These are phyloP conservation scores for Psilocybe subaeruginosa DNA, from an alignment of 768 basidiomycete genomes.

Conservation along the genomic window DNA sequence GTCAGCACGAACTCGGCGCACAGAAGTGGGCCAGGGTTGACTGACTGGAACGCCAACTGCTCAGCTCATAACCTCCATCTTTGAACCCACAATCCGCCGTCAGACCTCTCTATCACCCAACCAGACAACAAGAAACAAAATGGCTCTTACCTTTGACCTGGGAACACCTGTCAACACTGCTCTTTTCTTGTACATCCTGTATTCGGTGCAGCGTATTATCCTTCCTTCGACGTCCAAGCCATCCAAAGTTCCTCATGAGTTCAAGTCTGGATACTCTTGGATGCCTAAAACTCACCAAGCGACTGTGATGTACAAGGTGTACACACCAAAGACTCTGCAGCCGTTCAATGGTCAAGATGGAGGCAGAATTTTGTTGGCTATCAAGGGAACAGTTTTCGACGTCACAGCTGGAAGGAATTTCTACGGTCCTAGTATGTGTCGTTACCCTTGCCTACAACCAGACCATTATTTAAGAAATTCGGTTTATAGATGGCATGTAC, in stretches of 20 bases:
- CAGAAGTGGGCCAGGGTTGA: no score
- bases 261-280: slow-evolving; percentile 90
- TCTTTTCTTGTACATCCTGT: slow-evolving; percentile 77
- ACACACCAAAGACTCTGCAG: slow-evolving; percentile 75
- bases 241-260: slow-evolving; percentile 60
- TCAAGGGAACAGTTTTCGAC: slow-evolving; percentile 89
- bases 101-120: no score
- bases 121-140: slow-evolving; percentile 12
- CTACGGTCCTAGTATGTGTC: slow-evolving; percentile 86
- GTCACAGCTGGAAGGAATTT: slow-evolving; percentile 89
- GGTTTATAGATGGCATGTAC: slow-evolving; percentile 86
- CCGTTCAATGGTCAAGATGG: slow-evolving; percentile 67
- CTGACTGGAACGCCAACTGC: neutral
- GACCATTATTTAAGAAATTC: neutral
- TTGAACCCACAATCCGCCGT: neutral
- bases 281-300: slow-evolving; percentile 84
- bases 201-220: slow-evolving; percentile 73
- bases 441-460: neutral
- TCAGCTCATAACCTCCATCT: neutral
- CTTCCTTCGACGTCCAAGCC: slow-evolving; percentile 65
- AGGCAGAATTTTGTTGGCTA: slow-evolving; percentile 80
- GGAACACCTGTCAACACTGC: slow-evolving; percentile 83
- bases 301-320: slow-evolving; percentile 75
- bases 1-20: neutral
- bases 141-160: slow-evolving; percentile 49